Evolutionary conservation across 495 filamentous ascomycete genomes (phyloP).

Genomic region (Aspergillus conjunctus): DNA sequence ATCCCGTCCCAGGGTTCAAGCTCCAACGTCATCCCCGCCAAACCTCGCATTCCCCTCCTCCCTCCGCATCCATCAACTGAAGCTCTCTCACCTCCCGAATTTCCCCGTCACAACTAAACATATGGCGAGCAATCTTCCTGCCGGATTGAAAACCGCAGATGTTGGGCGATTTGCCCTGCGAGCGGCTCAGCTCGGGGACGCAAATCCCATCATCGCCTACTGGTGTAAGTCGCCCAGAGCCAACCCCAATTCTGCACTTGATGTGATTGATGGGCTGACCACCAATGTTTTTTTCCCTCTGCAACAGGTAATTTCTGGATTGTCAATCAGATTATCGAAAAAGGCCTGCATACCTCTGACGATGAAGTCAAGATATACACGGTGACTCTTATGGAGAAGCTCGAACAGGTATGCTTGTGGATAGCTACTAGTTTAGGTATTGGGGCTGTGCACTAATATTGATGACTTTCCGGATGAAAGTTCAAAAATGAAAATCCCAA

Average conservation of each 20-base stretch:
- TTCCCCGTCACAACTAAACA: background rate
- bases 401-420: conserved; percentile 67
- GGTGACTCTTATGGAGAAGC: conserved; percentile 82
- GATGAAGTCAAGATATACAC: conserved; percentile 78
- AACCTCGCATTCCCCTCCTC: conserved; percentile 2
- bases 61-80: conserved; percentile 7
- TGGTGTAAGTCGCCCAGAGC: conserved; percentile 72
- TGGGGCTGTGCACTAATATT: conserved; percentile 4
- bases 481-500: conserved; percentile 64
- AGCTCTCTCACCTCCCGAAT: background rate
- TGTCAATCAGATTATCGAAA: conserved; percentile 84
- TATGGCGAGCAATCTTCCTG: conserved; percentile 77
- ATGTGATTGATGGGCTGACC: conserved; percentile 1
- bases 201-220: conserved; percentile 85
- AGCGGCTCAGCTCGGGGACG: conserved; percentile 79
- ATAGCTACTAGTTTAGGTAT: background rate
- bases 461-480: conserved; percentile 38
- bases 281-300: background rate
- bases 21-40: conserved; percentile 30
- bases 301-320: conserved; percentile 83
- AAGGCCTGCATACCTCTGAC: conserved; percentile 72
- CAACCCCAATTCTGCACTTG: conserved; percentile 4
- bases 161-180: conserved; percentile 77
- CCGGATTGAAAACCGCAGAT: conserved; percentile 72
- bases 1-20: background rate